Evolutionary conservation across 805 yeast genomes (phyloP).

Genomic region (Torulaspora delbrueckii): DNA sequence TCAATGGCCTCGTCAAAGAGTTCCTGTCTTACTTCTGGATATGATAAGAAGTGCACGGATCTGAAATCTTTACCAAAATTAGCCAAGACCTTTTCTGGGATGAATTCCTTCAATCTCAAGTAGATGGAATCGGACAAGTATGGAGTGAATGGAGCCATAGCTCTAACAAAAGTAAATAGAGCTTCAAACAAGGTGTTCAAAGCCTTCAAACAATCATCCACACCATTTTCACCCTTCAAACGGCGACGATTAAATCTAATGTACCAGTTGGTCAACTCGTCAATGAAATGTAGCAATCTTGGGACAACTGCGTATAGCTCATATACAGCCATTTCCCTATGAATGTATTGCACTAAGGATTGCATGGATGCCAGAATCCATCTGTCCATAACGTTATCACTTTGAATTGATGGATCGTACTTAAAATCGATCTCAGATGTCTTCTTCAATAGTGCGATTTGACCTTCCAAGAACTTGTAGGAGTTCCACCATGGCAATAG

Average conservation of each 20-base stretch:
- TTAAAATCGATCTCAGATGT: slow-evolving; percentile 63
- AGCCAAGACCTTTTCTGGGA: slow-evolving; percentile 54
- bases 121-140: slow-evolving; percentile 88
- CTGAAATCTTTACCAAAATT: slow-evolving; percentile 54
- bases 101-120: slow-evolving; percentile 60
- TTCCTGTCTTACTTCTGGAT: slow-evolving; percentile 78
- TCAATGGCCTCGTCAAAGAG: slow-evolving; percentile 80
- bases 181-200: slow-evolving; percentile 90
- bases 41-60: slow-evolving; percentile 91
- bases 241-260: slow-evolving; percentile 97
- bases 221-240: slow-evolving; percentile 89
- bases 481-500: slow-evolving; percentile 99
- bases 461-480: slow-evolving; percentile 92
- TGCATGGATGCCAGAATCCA: slow-evolving; percentile 98
- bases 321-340: slow-evolving; percentile 83
- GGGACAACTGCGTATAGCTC: slow-evolving; percentile 96
- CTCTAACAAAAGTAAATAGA: slow-evolving; percentile 78
- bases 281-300: slow-evolving; percentile 78
- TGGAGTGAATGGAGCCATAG: slow-evolving; percentile 99
- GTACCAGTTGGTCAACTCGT: slow-evolving; percentile 97
- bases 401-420: slow-evolving; percentile 58
- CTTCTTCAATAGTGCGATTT: slow-evolving; percentile 79
- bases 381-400: slow-evolving; percentile 91
- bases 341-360: slow-evolving; percentile 80
- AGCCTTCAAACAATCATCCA: slow-evolving; percentile 78